Base-by-base conservation (phyloP, 192 early-diverging fungal species). In the Coemansia brasiliensis region DNA sequence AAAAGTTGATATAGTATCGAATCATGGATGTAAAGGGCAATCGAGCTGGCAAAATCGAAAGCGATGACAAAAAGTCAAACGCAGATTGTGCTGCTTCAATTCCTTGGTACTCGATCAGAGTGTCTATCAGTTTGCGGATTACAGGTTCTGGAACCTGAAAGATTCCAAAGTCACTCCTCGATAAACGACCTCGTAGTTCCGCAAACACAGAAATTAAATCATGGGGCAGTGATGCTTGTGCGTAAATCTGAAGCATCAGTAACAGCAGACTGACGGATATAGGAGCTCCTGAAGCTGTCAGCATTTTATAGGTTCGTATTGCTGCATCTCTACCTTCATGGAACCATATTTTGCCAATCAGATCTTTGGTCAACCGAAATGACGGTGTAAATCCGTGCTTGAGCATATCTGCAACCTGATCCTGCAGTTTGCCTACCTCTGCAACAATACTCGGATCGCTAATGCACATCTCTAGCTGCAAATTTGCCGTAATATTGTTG, bases 1-100 rank as follows among this genome's bases (percentile, higher is more conserved):
- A 5, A 58, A 52, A 32, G 54, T 55, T 61, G 40, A 79, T 24
- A 12, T 59, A 79, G 57, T 69, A 65, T 50, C 53, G 57, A 41
- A 72, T 65, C 20, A 79, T 17, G 39, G 62, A 38, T 40, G 66
- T 43, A 27, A 69, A 69, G 12, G 76, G 76, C 50, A 79, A 51
- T 10, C 26, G 35, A 1, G 37, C 27, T 13, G 21, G 50, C 39
- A 32, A 16, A 15, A 61, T 44, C 5, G 69, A 62, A 37, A 69
- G 45, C 13, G 56, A 44, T 7, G 38, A 26, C n/a, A 79, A 25
- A 41, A 72, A 59, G 20, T 40, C 66, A 37, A 79, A 51, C 24
- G 51, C 53, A 0, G 57, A 32, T 6, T 61, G 59, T 1, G 76
- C 76, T 8, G 45, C 54, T 3, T 18, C 51, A 16, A 79, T 29